phyloP scores from a whole-genome alignment of 805 yeast genomes.

The Naumovozyma baii region DNA sequence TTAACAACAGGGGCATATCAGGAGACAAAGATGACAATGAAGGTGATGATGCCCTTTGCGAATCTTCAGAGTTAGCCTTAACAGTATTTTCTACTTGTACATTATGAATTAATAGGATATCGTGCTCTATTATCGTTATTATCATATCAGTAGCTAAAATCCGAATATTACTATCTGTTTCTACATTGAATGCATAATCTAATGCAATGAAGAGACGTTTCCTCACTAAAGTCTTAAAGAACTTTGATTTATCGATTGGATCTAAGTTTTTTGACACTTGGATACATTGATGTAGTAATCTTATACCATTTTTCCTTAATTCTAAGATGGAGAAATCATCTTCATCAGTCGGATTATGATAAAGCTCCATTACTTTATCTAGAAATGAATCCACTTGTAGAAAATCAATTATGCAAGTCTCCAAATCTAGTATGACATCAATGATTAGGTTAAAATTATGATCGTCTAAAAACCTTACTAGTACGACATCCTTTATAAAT shows the following conservation, averaged over 20 bases:
- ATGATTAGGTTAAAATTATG: constrained; percentile 57
- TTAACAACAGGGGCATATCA: constrained; percentile 49
- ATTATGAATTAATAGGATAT: constrained; percentile 49
- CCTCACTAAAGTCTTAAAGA: constrained; percentile 54
- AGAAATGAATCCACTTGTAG: constrained; percentile 37
- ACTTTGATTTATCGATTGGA: constrained; percentile 51
- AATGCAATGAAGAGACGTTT: constrained; percentile 64
- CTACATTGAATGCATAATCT: constrained; percentile 57
- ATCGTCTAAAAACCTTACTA: constrained; percentile 78
- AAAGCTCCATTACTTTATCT: constrained; percentile 49
- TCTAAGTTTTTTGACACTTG: constrained; percentile 62
- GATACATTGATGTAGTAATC: constrained; percentile 70
- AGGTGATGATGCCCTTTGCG: constrained; percentile 1
- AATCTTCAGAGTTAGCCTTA: constrained; percentile 2
- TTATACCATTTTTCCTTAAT: constrained; percentile 58
- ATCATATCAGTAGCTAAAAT: constrained; percentile 72
- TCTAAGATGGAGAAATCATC: constrained; percentile 13
- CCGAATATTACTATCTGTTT: constrained; percentile 35
- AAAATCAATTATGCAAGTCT: constrained; percentile 28
- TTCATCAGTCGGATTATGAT: constrained; percentile 23
- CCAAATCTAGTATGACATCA: constrained; percentile 28
- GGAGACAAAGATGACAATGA: constrained; percentile 15
- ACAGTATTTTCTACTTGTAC: constrained; percentile 16
- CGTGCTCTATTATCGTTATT: constrained; percentile 75
- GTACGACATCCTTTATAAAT: constrained; percentile 76